Percentiles rank a stretch among this genome's conserved stretches.
phyloP scores from a whole-genome alignment of 345 rosid species.

The Pseudoturritis turrita region DNA sequence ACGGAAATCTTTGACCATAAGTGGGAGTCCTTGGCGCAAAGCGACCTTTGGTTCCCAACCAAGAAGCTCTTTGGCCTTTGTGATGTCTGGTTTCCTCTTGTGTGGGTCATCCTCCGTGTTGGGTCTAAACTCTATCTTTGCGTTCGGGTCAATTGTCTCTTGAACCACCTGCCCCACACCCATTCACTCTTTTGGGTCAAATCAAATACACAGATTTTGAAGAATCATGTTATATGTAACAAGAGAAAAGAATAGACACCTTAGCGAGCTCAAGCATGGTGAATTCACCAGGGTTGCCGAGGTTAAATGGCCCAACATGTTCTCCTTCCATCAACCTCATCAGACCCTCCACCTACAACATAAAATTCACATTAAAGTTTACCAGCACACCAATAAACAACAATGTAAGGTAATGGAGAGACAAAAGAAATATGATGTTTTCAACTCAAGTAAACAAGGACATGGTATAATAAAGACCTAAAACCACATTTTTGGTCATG shows the following conservation, averaged over 20 bases:
- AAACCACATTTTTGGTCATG: background rate
- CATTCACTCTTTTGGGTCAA: background rate
- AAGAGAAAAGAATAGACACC: slow-evolving; percentile 33
- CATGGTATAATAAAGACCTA: background rate
- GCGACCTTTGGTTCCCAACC: slow-evolving; percentile 96
- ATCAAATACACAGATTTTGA: background rate
- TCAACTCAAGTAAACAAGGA: background rate
- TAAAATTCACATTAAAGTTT: background rate
- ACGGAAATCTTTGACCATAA: slow-evolving; percentile 89
- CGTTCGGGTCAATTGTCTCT: slow-evolving; percentile 91
- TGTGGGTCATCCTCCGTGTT: slow-evolving; percentile 99
- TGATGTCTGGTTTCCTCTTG: slow-evolving; percentile 98
- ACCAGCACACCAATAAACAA: background rate
- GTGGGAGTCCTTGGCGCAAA: slow-evolving; percentile 84
- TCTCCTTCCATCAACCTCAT: slow-evolving; percentile 99
- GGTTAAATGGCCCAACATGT: slow-evolving; percentile 96
- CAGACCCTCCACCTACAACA: slow-evolving; percentile 81
- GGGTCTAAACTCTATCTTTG: slow-evolving; percentile 86
- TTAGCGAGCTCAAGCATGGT: slow-evolving; percentile 98
- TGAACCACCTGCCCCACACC: slow-evolving; percentile 70
- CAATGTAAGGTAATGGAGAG: background rate
- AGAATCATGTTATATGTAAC: background rate
- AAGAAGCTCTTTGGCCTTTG: slow-evolving; percentile 78
- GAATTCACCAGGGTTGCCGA: slow-evolving; percentile 98
- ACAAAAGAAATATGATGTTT: background rate